phyloP scores from a whole-genome alignment of 164 flowering plant species.

The Litsea cubeba region DNA sequence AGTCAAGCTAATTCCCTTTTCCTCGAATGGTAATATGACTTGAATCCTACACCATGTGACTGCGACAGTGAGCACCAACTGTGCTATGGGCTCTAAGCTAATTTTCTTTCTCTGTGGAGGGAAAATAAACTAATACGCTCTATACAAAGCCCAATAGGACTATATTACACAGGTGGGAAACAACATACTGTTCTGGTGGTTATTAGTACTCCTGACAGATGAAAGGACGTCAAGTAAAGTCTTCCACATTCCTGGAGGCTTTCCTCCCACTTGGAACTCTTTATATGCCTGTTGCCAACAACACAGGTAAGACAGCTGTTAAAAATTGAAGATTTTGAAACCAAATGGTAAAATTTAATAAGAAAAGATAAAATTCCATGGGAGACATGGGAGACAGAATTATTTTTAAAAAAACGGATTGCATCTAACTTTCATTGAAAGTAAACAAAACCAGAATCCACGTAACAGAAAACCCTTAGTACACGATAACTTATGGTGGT shows the following conservation, averaged over 20 bases:
- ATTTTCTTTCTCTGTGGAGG: background rate
- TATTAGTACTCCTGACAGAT: conserved; percentile 42
- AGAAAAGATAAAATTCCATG: too few relatives aligned
- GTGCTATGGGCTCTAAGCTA: background rate
- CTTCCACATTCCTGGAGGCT: conserved; percentile 85
- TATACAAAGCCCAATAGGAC: background rate
- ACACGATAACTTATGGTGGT: background rate
- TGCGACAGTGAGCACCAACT: too few relatives aligned
- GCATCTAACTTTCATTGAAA: background rate
- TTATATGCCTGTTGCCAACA: conserved; percentile 64
- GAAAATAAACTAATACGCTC: background rate
- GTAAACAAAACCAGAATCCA: too few relatives aligned
- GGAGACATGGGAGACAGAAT: too few relatives aligned
- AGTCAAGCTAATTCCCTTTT: background rate
- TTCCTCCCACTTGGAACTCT: conserved; percentile 42
- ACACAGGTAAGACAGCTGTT: background rate
- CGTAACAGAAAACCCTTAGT: background rate
- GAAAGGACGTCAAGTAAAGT: conserved; percentile 61
- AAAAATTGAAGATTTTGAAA: background rate
- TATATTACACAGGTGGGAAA: too few relatives aligned
- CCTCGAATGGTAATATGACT: background rate
- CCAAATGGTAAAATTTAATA: background rate
- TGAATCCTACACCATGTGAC: too few relatives aligned
- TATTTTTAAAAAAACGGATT: too few relatives aligned
- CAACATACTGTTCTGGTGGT: conserved; percentile 46